Base-by-base conservation (phyloP, 2,329 filamentous ascomycete genomes). In the Botrytis byssoidea region DNA sequence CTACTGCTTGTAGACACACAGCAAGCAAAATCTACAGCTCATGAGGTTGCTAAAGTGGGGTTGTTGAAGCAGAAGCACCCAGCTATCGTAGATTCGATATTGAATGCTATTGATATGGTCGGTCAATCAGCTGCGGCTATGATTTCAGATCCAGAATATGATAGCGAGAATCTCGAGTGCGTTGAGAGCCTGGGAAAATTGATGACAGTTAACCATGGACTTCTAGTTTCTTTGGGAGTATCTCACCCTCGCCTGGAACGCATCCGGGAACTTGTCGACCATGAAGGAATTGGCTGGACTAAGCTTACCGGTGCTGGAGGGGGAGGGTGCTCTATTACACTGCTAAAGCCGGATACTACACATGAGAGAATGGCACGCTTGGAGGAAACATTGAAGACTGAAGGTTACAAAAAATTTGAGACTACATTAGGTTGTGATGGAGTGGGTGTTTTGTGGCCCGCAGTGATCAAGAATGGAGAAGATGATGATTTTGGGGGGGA, bases 231-330 rank as follows among this genome's bases (percentile, higher is more conserved):
- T 0, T 85, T 99, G 4, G 96, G 96, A 12, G 96, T 98, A 42
- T 98, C 95, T 2, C 96, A 99, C 82, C 97, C 96, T 0, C 91
- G 94, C 65, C 87, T 99, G 40, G 96, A 99, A 83, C 90, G 95
- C 46, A 91, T 99, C 78, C 90, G 96, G 75, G 95, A 97, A 83
- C 85, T 99, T 40, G 92, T 97, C 67, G 95, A 99, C 77, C 90
- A 96, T 78, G 89, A 94, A 73, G 92, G 92, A 59, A 92, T 98
- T 73, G 96, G 96, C 44, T 99, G 95, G 95, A 98, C 96, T 20
- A 99, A 99, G 82, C 88, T 99, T 73, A 99, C 96, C 0, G 96
- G 96, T 48, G 96, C 96, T 1, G 96, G 96, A 35, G 97, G 96
- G 20, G 97, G 96, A 73, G 96, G 96, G 4, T 98, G 97, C 83